Conservation (phyloP, 352 stramenopile species). For the Pythium folliculosum region DNA sequence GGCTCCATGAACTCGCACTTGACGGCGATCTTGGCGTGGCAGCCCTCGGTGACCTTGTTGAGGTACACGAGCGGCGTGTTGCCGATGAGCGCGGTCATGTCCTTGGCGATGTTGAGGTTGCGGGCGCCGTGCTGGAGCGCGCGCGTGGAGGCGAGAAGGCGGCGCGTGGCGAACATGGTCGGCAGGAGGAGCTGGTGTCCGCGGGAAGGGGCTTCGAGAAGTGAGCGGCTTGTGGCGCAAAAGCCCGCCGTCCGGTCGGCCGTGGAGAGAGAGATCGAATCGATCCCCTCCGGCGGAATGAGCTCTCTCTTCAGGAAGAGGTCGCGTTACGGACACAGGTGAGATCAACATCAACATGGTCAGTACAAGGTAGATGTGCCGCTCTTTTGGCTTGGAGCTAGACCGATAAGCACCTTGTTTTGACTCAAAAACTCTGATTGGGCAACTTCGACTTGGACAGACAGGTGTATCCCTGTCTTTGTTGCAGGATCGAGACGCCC, state of each 20-base stretch:
- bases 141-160: slow-evolving; percentile 33
- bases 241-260: too few relatives aligned
- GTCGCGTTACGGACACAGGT: background rate
- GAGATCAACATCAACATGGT: background rate
- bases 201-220: slow-evolving; percentile 15
- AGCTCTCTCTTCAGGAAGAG: slow-evolving; percentile 10
- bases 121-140: slow-evolving; percentile 37
- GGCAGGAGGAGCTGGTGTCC: background rate
- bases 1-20: slow-evolving; percentile 91
- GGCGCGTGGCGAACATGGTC: slow-evolving; percentile 36
- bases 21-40: slow-evolving; percentile 84
- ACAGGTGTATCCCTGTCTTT: slow-evolving; percentile 1
- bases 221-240: slow-evolving; percentile 28
- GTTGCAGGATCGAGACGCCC: slow-evolving; percentile 17
- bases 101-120: slow-evolving; percentile 88
- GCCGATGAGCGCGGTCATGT: slow-evolving; percentile 94
- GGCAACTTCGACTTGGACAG: slow-evolving; percentile 14
- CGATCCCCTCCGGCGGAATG: slow-evolving; percentile 1
- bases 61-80: slow-evolving; percentile 95
- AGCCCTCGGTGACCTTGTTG: slow-evolving; percentile 78
- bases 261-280: too few relatives aligned
- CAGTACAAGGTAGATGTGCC: slow-evolving; percentile 21
- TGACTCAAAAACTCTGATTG: slow-evolving; percentile 11
- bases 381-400: too few relatives aligned
- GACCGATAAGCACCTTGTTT: slow-evolving; percentile 18